Percentiles rank a stretch among this genome's conserved stretches.
Evolutionary conservation across 208 protist genomes (phyloP).

Genomic region (Wallacemonas collosoma): DNA sequence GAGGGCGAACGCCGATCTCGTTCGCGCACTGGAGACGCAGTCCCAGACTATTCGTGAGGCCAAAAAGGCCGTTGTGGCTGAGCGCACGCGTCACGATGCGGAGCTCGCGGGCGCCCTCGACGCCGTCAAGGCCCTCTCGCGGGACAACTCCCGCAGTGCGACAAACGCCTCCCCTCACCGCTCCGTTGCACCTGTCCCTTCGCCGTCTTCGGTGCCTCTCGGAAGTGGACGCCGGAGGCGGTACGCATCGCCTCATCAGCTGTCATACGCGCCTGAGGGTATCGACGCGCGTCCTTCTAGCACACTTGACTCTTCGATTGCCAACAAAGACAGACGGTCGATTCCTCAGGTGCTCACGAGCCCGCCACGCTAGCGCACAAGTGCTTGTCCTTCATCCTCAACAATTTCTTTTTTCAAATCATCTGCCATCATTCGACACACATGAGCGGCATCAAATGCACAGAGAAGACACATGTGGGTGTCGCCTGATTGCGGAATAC

Average conservation of each 20-base stretch:
- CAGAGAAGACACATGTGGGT: too few relatives aligned
- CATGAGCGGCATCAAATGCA: too few relatives aligned
- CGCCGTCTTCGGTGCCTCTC: background rate
- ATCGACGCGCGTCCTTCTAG: too few relatives aligned
- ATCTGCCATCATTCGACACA: too few relatives aligned
- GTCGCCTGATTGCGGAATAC: too few relatives aligned
- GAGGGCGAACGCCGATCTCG: conserved; percentile 25
- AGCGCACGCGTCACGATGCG: conserved; percentile 35
- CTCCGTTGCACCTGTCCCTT: conserved; percentile 15
- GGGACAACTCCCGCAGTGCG: conserved; percentile 5
- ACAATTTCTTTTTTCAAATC: too few relatives aligned
- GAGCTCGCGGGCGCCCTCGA: conserved; percentile 30
- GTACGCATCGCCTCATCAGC: conserved; percentile 20
- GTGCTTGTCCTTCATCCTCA: too few relatives aligned
- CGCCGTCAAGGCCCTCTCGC: conserved; percentile 11
- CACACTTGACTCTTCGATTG: too few relatives aligned
- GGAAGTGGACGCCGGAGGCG: conserved; percentile 10
- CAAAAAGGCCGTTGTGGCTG: conserved; percentile 40
- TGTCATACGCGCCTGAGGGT: background rate
- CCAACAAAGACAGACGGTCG: too few relatives aligned
- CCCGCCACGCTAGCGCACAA: too few relatives aligned
- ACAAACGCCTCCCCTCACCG: conserved; percentile 18
- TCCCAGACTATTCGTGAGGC: conserved; percentile 44
- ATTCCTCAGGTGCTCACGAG: too few relatives aligned
- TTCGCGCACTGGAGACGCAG: conserved; percentile 40